Evolutionary conservation across 116 monocot genomes (phyloP).

Genomic region (Trichopus zeylanicus): DNA sequence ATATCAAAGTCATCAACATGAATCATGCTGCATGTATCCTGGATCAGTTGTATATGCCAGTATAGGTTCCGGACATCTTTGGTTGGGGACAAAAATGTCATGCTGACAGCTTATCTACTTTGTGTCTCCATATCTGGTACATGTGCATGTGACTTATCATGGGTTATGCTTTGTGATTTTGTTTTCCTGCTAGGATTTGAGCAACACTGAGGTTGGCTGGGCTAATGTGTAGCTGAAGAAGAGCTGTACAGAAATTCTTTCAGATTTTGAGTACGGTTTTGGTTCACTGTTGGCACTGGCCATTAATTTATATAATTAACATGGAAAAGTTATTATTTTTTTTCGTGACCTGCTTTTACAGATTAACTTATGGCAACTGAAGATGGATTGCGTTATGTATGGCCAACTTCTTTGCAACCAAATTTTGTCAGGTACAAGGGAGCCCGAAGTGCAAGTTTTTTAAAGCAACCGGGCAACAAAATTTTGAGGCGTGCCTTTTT

Average conservation of each 20-base stretch:
- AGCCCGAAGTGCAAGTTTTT: conserved; percentile 29
- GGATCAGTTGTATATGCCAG: too few relatives aligned
- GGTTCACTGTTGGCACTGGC: conserved; percentile 15
- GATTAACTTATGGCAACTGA: conserved; percentile 12
- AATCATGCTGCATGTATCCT: too few relatives aligned
- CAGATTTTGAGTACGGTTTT: too few relatives aligned
- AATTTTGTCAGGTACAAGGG: conserved; percentile 33
- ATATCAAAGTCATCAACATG: too few relatives aligned
- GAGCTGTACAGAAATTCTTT: conserved; percentile 28
- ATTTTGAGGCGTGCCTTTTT: not conserved
- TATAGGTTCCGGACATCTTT: too few relatives aligned
- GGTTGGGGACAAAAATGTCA: too few relatives aligned
- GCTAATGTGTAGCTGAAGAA: conserved; percentile 8
- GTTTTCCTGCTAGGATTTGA: too few relatives aligned
- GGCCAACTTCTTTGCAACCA: conserved; percentile 6
- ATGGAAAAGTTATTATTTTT: not conserved
- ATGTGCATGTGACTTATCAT: too few relatives aligned
- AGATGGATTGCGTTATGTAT: conserved; percentile 6
- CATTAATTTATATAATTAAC: conserved; percentile 23
- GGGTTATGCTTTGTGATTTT: too few relatives aligned
- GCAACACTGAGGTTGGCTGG: too few relatives aligned
- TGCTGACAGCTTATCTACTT: too few relatives aligned
- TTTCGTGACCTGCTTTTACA: conserved; percentile 1
- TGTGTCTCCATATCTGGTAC: too few relatives aligned
- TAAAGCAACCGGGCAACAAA: conserved; percentile 46